A percentile compares a stretch with the other conserved stretches of the same genome.
phyloP scores from a whole-genome alignment of 2,329 filamentous ascomycete genomes.

The Fusarium concolor region DNA sequence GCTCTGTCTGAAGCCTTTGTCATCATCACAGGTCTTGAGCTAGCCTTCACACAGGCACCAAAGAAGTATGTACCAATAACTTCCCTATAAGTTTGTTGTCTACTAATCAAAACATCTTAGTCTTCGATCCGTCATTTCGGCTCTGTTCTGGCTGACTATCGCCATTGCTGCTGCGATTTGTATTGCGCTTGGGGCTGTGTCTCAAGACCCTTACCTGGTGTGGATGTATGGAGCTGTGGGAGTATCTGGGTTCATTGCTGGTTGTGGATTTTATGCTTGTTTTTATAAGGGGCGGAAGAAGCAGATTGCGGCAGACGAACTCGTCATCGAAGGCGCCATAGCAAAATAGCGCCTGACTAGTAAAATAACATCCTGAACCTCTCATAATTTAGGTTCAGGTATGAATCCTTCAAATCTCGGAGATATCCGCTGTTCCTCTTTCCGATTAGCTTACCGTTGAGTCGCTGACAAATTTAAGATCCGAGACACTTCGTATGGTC shows the following conservation, averaged over 20 bases:
- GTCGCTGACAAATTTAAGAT: too few species aligned
- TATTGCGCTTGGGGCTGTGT: neutral
- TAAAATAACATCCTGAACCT: too few species aligned
- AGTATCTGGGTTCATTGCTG: slow-evolving; percentile 1
- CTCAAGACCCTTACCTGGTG: neutral
- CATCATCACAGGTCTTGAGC: slow-evolving; percentile 7
- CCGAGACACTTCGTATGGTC: too few species aligned
- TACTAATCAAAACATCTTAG: neutral
- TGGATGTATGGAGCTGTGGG: slow-evolving; percentile 18
- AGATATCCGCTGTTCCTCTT: too few species aligned
- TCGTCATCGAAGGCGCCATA: neutral
- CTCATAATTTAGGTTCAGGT: too few species aligned
- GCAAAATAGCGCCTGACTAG: neutral
- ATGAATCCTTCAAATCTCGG: too few species aligned
- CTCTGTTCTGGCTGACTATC: slow-evolving; percentile 10
- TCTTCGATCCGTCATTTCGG: slow-evolving; percentile 4
- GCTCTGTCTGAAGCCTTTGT: neutral
- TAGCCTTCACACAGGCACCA: slow-evolving; percentile 1
- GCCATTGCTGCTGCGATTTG: slow-evolving; percentile 7
- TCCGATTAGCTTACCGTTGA: too few species aligned
- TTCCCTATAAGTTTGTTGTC: accelerated
- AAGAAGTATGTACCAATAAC: neutral
- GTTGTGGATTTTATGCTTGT: neutral
- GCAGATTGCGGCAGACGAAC: neutral
- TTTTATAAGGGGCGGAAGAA: slow-evolving; percentile 2